phyloP scores from a whole-genome alignment of 306 rosid species.

The Rosa multiflora region DNA sequence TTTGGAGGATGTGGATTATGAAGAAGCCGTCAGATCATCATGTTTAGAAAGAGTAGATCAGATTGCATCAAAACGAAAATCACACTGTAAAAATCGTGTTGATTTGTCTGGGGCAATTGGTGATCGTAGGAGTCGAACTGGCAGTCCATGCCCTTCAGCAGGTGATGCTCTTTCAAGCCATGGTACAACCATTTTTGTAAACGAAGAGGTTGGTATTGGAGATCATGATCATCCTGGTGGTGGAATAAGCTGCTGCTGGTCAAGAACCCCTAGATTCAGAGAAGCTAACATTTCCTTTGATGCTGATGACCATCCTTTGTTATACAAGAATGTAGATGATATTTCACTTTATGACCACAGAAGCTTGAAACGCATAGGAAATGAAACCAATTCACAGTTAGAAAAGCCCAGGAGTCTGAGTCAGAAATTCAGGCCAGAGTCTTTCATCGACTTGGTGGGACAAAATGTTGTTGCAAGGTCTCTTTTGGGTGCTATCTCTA shows the following conservation, averaged over 20 bases:
- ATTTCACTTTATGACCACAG: slow-evolving; percentile 24
- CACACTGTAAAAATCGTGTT: slow-evolving; percentile 27
- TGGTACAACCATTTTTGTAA: slow-evolving; percentile 20
- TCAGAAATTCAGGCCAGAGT: slow-evolving; percentile 72
- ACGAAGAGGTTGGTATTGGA: slow-evolving; percentile 42
- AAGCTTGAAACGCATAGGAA: slow-evolving; percentile 36
- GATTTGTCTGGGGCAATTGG: slow-evolving; percentile 34
- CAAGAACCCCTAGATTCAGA: slow-evolving; percentile 65
- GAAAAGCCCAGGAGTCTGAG: slow-evolving; percentile 67
- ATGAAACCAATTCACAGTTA: slow-evolving; percentile 39
- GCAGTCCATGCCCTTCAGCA: slow-evolving; percentile 54
- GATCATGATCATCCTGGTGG: slow-evolving; percentile 48
- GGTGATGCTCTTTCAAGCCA: slow-evolving; percentile 38
- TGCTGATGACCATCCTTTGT: slow-evolving; percentile 54
- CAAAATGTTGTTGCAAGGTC: slow-evolving; percentile 77
- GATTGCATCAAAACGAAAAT: slow-evolving; percentile 24
- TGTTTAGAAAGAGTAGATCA: slow-evolving; percentile 40
- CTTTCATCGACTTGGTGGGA: slow-evolving; percentile 77
- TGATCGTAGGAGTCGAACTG: slow-evolving; percentile 29
- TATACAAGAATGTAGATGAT: slow-evolving; percentile 41
- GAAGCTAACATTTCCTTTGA: slow-evolving; percentile 39
- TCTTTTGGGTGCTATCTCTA: slow-evolving; percentile 65
- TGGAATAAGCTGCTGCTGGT: slow-evolving; percentile 68
- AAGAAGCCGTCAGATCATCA: slow-evolving; percentile 25
- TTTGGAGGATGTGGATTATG: slow-evolving; percentile 44